A percentile compares a stretch with the other conserved stretches of the same genome.
These are phyloP conservation scores for Persicaria tinctoria DNA, from an alignment of 148 eudicot species.

Conservation along the genomic window DNA sequence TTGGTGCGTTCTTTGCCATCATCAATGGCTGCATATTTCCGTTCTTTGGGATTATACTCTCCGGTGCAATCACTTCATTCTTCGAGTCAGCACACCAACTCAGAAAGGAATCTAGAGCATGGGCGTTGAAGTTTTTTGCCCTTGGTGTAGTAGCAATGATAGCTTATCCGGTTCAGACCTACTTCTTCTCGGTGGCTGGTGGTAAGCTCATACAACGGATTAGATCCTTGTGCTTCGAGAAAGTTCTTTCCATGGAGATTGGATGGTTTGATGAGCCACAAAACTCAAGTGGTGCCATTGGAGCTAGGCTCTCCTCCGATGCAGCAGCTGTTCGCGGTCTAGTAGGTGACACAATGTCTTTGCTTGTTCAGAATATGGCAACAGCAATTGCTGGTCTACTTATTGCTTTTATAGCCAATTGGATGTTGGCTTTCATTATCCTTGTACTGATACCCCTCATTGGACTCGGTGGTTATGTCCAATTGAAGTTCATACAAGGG, in stretches of 20 bases:
- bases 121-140: conserved; percentile 26
- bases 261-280: conserved; percentile 73
- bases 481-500: conserved; percentile 56
- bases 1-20: conserved; percentile 37
- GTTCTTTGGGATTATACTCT: conserved; percentile 21
- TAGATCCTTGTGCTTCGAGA: conserved; percentile 33
- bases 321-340: conserved; percentile 66
- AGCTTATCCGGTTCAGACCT: conserved; percentile 26
- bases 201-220: conserved; percentile 42
- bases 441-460: conserved; percentile 62
- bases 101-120: conserved; percentile 22
- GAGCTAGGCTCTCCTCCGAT: conserved; percentile 73
- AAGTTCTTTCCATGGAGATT: conserved; percentile 69
- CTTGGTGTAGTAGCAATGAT: conserved; percentile 27
- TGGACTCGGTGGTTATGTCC: conserved; percentile 47
- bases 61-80: conserved; percentile 24
- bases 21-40: conserved; percentile 37
- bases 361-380: conserved; percentile 54
- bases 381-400: conserved; percentile 47
- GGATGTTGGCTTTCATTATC: conserved; percentile 66
- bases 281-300: conserved; percentile 74
- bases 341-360: conserved; percentile 73
- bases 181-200: conserved; percentile 48
- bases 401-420: conserved; percentile 65
- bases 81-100: conserved; percentile 23